phyloP scores from a whole-genome alignment of 2,329 filamentous ascomycete genomes.

The Xylariaceae sp. region DNA sequence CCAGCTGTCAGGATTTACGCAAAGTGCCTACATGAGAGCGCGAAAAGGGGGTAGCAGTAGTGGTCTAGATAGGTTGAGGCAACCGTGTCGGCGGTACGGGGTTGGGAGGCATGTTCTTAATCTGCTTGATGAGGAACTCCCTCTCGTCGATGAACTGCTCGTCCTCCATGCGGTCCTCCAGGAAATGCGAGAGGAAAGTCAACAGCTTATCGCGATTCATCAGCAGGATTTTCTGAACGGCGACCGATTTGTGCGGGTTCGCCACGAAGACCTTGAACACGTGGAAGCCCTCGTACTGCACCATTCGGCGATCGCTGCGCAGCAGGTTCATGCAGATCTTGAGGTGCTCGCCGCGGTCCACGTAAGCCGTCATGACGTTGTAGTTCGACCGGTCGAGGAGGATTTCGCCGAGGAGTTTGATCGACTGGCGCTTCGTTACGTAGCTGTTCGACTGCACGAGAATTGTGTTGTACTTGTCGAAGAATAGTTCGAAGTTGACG shows the following conservation, averaged over 20 bases:
- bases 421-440: constrained; percentile 95
- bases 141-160: constrained; percentile 98
- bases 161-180: constrained; percentile 92
- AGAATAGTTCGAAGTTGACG: constrained; percentile 91
- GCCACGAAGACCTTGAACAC: constrained; percentile 99
- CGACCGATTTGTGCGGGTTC: constrained; percentile 95
- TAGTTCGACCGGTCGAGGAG: constrained; percentile 94
- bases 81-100: constrained; percentile 49
- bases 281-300: constrained; percentile 98
- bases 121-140: constrained; percentile 94
- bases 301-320: constrained; percentile 95
- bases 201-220: constrained; percentile 93
- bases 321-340: constrained; percentile 98
- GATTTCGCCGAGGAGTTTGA: constrained; percentile 94
- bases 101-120: constrained; percentile 60
- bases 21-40: neutral
- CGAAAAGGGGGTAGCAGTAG: neutral
- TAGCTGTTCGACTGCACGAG: constrained; percentile 92
- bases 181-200: constrained; percentile 81
- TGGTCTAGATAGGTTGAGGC: constrained; percentile 25
- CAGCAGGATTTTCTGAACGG: constrained; percentile 89
- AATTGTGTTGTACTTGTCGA: constrained; percentile 79
- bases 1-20: neutral
- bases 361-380: constrained; percentile 95
- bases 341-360: constrained; percentile 89